phyloP scores from a whole-genome alignment of 208 protist species.

The Wallacemonas sp. region DNA sequence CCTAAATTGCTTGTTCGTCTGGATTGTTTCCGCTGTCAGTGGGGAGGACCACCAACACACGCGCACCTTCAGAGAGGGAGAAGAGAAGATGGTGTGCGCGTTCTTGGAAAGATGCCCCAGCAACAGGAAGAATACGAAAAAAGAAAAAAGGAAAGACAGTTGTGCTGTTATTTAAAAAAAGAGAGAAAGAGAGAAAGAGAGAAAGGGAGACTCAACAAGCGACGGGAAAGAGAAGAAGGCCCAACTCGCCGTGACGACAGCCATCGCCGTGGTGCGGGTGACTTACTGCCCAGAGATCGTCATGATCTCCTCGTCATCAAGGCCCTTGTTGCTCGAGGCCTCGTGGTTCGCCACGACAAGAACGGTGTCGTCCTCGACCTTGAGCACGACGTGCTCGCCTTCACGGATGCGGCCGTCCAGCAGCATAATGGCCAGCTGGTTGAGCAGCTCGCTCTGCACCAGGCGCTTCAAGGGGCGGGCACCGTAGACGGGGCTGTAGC shows the following conservation, averaged over 20 bases:
- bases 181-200: not conserved
- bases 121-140: not conserved
- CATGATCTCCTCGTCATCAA: conserved; percentile 41
- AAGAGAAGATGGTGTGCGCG: too few species aligned
- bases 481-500: conserved; percentile 95
- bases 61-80: too few species aligned
- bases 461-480: conserved; percentile 95
- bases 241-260: too few species aligned
- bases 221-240: not conserved
- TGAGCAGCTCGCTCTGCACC: conserved; percentile 93
- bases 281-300: conserved; percentile 17
- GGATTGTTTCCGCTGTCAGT: too few species aligned
- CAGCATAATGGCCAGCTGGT: conserved; percentile 89
- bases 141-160: conserved; percentile 12
- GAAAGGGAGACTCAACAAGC: not conserved
- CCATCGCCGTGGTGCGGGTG: too few species aligned
- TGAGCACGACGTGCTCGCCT: conserved; percentile 62
- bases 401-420: conserved; percentile 82
- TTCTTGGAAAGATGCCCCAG: too few species aligned
- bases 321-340: conserved; percentile 26
- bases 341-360: conserved; percentile 71
- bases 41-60: too few species aligned
- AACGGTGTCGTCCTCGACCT: conserved; percentile 44
- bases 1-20: too few species aligned
- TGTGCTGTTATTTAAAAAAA: not conserved